Conservation (phyloP, 2,329 filamentous ascomycete species). For the Hirsutella rhossiliensis region DNA sequence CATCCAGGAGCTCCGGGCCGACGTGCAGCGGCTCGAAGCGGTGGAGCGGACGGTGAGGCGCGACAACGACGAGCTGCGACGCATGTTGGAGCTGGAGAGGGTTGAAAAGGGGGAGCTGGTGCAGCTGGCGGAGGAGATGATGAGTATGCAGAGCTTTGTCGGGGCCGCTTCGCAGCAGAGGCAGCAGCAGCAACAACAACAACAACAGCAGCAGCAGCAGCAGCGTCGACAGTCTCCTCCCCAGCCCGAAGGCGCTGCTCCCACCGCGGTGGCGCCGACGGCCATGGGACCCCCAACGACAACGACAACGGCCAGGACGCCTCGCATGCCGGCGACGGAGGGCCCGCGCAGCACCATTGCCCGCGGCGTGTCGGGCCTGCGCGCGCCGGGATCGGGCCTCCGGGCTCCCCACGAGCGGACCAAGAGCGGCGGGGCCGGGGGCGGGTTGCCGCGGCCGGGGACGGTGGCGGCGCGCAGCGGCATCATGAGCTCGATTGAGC, state of each 20-base stretch:
- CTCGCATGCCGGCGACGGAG: slow-evolving; percentile 12
- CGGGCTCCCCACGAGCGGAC: slow-evolving; percentile 30
- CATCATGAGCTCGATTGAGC: slow-evolving; percentile 77
- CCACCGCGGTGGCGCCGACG: no score
- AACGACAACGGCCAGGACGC: slow-evolving; percentile 16
- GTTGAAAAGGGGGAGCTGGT: slow-evolving; percentile 79
- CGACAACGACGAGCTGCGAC: slow-evolving; percentile 55
- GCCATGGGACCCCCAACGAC: no score
- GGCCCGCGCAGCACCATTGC: slow-evolving; percentile 41
- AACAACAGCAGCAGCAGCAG: slow-evolving; percentile 7
- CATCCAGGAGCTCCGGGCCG: slow-evolving; percentile 58
- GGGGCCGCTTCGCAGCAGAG: slow-evolving; percentile 7
- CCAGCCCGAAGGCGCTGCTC: neutral
- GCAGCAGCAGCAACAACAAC: slow-evolving; percentile 5
- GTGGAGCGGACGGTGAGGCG: slow-evolving; percentile 58
- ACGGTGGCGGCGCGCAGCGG: slow-evolving; percentile 43
- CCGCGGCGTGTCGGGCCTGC: slow-evolving; percentile 42
- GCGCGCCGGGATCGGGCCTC: slow-evolving; percentile 43
- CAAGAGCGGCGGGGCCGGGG: slow-evolving; percentile 23
- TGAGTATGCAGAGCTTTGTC: slow-evolving; percentile 49
- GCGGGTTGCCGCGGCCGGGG: slow-evolving; percentile 36
- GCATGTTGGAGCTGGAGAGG: slow-evolving; percentile 59
- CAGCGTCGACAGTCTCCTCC: slow-evolving; percentile 9
- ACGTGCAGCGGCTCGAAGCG: slow-evolving; percentile 62
- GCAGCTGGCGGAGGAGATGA: slow-evolving; percentile 72